Evolutionary conservation across 2,329 filamentous ascomycete species (phyloP), one percentile per base, ranked within the genome.

Genomic region (Orbilia quercus): DNA sequence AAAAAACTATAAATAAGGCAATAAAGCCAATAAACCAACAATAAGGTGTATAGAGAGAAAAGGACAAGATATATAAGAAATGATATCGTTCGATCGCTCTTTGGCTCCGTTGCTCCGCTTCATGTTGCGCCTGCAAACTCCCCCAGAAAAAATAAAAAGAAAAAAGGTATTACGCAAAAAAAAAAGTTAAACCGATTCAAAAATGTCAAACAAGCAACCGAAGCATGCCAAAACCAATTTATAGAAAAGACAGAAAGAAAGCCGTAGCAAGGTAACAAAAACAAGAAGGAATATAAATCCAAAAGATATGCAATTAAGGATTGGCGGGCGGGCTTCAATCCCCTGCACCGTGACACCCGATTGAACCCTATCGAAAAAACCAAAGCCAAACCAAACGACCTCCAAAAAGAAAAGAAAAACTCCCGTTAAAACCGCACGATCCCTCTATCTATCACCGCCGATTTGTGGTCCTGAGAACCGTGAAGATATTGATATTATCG

Each of bases 401-500:
- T 48, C 54, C 57, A 69, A 71, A 67, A 60, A 69, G 67, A 51
- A 53, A 54, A 70, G 58, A 48, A 69, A 70, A 60, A 75, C 31
- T 16, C 36, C 34, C 36, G 36, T 59, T n/a, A n/a, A 31, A 31
- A 31, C 28, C 9, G 28, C 28, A 9, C 5, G 9, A 5, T 31
- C 28, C 28, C 28, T 31, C 36, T 18, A 16, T 48, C 31, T 18
- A 45, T 57, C n/a, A 73, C 34, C 69, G 59, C 42, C 69, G 69
- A 48, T 73, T 73, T 18, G 70, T 74, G 1, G 70, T 74, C 34
- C 70, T 63, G 16, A 74, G 70, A 16, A 74, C 70, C 7, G 70
- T 74, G 31, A 74, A 74, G 3, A 74, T 74, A 44, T 74, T 74
- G 23, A 74, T 74, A 38, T 74, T 74, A 42, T 74, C 70, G 14